Evolutionary conservation across 768 basidiomycete genomes (phyloP), one percentile per base, ranked within the genome.

Genomic region (Kwoniella heveanensis): DNA sequence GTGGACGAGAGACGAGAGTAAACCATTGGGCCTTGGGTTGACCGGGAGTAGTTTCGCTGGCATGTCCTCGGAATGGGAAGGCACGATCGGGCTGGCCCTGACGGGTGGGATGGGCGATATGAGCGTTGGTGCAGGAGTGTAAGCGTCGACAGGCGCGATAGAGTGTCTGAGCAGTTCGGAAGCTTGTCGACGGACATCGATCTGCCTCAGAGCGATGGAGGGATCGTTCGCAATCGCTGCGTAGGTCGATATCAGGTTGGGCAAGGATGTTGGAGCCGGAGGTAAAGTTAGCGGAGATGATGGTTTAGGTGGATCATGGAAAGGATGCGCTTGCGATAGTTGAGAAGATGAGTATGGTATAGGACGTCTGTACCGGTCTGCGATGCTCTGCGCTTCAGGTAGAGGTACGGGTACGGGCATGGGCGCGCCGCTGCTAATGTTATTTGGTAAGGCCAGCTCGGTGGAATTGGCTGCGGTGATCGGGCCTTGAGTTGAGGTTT

Each of bases 211-310:
- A 6, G 67, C 60, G 10, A 69, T 58, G n/a, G 70, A 67, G 0
- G 72, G 70, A n/a, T 76, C 74, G 19, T 29, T 46, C 15, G 64
- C 62, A 10, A 66, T 73, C 0, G 70, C 65, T 13, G 57, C 50
- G 51, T 72, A 76, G n/a, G 72, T 62, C 12, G 27, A 49, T 15
- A 73, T 62, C 1, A 76, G 57, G 7, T 55, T 59, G 1, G 72
- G 68, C 30, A 76, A 64, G 7, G 72, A 73, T 6, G 66, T 61
- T 1, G 72, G 58, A 13, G 69, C 48, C 6, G 64, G 52, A n/a
- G 66, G 71, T 1, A 60, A 19, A 2, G 26, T 17, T 1, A 15
- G 19, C 12, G 55, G 32, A 17, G 51, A 12, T 13, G 44, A 46
- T 12, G 59, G 65, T 32, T 53, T 21, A 17, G 66, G 68, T 10